These are phyloP conservation scores for Solanum rostratum DNA, from an alignment of 257 asterid genomes.

Conservation along the genomic window DNA sequence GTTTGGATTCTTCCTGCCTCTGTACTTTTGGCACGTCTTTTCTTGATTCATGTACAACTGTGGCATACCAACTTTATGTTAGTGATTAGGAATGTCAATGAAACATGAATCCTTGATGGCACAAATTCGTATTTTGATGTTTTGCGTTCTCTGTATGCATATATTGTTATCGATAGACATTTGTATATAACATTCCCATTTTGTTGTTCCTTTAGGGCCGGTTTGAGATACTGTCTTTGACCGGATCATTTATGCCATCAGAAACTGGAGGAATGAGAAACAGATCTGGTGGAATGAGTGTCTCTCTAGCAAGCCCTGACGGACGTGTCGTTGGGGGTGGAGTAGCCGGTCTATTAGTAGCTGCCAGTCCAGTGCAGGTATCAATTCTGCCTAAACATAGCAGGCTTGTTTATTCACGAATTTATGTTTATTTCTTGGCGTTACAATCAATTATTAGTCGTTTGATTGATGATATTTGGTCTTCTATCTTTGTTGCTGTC, in stretches of 20 bases:
- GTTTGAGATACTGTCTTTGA: slow-evolving; percentile 82
- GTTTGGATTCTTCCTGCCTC: background rate
- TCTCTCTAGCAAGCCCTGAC: slow-evolving; percentile 80
- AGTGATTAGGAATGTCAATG: background rate
- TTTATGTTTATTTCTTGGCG: background rate
- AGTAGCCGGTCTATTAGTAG: slow-evolving; percentile 85
- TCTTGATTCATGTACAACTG: background rate
- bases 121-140: background rate
- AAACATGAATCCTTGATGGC: background rate
- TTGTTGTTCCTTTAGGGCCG: slow-evolving; percentile 47
- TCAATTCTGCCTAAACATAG: background rate
- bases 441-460: background rate
- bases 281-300: slow-evolving; percentile 95
- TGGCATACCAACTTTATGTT: background rate
- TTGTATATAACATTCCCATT: background rate
- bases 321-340: slow-evolving; percentile 97
- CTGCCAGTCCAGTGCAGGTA: slow-evolving; percentile 90
- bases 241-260: slow-evolving; percentile 80
- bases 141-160: background rate
- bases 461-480: background rate
- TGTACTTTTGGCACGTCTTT: background rate
- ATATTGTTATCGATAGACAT: background rate
- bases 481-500: background rate
- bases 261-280: slow-evolving; percentile 85
- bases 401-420: background rate